A percentile compares a stretch with the other conserved stretches of the same genome.
Evolutionary conservation across 164 flowering plant genomes (phyloP).

Genomic region (Aristolochia contorta): DNA sequence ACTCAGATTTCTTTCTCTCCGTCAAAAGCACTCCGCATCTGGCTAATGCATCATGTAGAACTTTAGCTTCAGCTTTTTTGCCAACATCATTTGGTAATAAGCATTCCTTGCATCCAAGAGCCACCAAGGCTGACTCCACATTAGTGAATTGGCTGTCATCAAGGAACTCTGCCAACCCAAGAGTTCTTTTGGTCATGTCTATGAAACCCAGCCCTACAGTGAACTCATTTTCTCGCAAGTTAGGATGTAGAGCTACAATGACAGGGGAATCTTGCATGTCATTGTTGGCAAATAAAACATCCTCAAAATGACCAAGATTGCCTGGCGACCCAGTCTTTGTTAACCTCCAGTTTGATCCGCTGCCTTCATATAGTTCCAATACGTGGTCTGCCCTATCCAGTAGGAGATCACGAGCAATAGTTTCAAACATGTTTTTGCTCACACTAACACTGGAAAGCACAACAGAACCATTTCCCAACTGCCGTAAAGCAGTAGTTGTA

Average conservation of each 20-base stretch:
- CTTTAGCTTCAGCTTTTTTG: constrained; percentile 44
- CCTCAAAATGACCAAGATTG: constrained; percentile 88
- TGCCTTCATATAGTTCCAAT: constrained; percentile 91
- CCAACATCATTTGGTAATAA: constrained; percentile 58
- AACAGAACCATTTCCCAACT: constrained; percentile 66
- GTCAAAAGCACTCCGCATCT: constrained; percentile 85
- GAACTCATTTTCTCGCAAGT: constrained; percentile 57
- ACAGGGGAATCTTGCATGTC: constrained; percentile 95
- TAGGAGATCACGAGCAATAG: constrained; percentile 81
- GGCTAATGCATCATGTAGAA: constrained; percentile 53
- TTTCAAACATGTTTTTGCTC: constrained; percentile 90
- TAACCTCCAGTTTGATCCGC: constrained; percentile 88
- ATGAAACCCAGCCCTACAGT: constrained; percentile 68
- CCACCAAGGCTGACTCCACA: constrained; percentile 78
- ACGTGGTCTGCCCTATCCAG: constrained; percentile 89
- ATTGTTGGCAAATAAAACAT: constrained; percentile 85
- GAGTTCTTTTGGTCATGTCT: constrained; percentile 64
- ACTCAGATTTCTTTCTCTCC: constrained; percentile 80
- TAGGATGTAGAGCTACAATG: constrained; percentile 51
- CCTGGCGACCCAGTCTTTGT: constrained; percentile 87
- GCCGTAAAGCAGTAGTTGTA: constrained; percentile 81
- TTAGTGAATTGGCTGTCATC: constrained; percentile 96
- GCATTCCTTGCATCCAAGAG: constrained; percentile 95
- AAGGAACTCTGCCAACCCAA: constrained; percentile 84
- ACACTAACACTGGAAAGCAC: constrained; percentile 78